These are phyloP conservation scores for Waltergamsia citrina DNA, from an alignment of 2,329 filamentous ascomycete species.

Conservation along the genomic window DNA sequence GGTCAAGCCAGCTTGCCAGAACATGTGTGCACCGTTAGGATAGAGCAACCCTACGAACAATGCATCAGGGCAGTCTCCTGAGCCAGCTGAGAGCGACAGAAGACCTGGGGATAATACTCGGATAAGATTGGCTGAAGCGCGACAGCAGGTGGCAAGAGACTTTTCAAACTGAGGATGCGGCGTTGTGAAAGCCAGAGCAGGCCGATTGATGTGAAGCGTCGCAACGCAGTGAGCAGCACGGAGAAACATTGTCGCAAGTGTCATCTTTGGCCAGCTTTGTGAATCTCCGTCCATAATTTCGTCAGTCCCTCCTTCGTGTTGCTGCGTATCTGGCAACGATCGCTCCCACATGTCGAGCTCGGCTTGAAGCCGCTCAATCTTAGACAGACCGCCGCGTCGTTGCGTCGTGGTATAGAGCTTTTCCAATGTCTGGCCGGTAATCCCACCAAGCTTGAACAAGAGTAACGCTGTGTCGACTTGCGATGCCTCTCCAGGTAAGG, in stretches of 20 bases:
- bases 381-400: conserved; percentile 13
- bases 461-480: conserved; percentile 13
- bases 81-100: neutral
- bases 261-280: no score
- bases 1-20: conserved; percentile 14
- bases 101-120: neutral
- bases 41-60: conserved; percentile 9
- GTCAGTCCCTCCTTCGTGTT: neutral
- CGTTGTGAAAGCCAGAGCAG: conserved; percentile 13
- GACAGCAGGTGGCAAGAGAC: conserved; percentile 9
- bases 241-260: no score
- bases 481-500: conserved; percentile 12
- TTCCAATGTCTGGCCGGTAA: conserved; percentile 12
- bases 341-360: conserved; percentile 14
- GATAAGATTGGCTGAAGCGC: conserved; percentile 8
- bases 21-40: conserved; percentile 14
- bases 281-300: no score
- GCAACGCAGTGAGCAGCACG: conserved; percentile 9
- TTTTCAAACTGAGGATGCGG: conserved; percentile 10
- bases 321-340: conserved; percentile 1
- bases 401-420: conserved; percentile 14
- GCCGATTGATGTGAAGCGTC: conserved; percentile 13
- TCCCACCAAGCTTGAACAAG: conserved; percentile 13
- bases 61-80: conserved; percentile 1
- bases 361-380: conserved; percentile 11